phyloP scores from a whole-genome alignment of 139 green algal species.

The Haematococcus lacustris region DNA sequence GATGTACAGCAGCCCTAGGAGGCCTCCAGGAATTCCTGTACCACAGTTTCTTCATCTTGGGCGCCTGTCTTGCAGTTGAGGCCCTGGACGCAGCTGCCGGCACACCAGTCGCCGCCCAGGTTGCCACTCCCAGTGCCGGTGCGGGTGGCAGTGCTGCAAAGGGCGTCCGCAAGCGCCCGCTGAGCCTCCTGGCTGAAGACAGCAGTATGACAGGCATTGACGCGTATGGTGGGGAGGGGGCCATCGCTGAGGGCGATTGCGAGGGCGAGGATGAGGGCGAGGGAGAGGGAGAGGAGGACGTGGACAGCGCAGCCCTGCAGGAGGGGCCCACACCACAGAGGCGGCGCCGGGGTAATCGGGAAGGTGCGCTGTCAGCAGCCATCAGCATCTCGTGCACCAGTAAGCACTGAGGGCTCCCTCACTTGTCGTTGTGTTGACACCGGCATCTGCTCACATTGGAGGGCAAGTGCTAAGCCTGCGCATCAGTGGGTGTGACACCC shows the following conservation, averaged over 20 bases:
- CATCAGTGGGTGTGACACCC: too few species aligned
- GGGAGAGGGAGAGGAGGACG: conserved; percentile 6
- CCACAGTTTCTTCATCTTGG: too few species aligned
- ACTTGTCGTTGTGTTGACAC: too few species aligned
- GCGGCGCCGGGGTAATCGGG: conserved; percentile 9
- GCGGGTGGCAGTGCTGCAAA: neutral
- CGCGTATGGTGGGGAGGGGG: neutral
- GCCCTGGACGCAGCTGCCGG: neutral
- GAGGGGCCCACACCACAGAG: conserved; percentile 30
- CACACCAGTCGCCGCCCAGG: too few species aligned
- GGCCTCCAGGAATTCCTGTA: too few species aligned
- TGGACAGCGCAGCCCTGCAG: neutral
- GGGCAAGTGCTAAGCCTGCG: too few species aligned
- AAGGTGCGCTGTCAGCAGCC: too few species aligned
- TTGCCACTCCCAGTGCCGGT: neutral
- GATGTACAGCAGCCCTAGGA: too few species aligned
- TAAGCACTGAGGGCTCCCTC: too few species aligned
- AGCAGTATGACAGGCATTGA: neutral
- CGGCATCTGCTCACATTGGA: too few species aligned
- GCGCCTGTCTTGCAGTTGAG: conserved; percentile 9
- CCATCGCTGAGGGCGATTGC: neutral
- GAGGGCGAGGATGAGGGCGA: neutral
- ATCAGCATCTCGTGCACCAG: too few species aligned
- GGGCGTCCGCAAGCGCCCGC: conserved; percentile 17
- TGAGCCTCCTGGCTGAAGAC: conserved; percentile 13